Percentiles rank a stretch among this genome's conserved stretches.
Evolutionary conservation across 176 grass and related monocot species (phyloP).

Genomic region (Elaeis guineensis): DNA sequence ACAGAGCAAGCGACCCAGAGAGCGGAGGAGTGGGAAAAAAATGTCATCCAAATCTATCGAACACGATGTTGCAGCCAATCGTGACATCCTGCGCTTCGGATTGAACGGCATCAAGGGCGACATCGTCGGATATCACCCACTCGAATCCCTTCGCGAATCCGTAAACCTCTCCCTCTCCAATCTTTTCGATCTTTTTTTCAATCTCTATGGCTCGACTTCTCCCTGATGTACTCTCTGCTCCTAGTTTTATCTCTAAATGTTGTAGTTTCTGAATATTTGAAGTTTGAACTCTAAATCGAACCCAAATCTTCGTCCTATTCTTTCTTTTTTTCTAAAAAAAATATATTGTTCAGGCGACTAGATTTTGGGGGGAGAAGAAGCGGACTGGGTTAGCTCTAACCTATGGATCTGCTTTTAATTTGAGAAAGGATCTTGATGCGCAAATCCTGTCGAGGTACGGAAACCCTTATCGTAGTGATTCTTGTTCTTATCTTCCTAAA

Average conservation of each 20-base stretch:
- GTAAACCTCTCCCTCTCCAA: slow-evolving; percentile 6
- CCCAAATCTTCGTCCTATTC: slow-evolving; percentile 19
- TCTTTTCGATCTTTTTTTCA: not conserved
- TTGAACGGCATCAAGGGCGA: slow-evolving; percentile 30
- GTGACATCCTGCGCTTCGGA: slow-evolving; percentile 26
- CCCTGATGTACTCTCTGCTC: not conserved
- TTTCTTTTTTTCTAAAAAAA: not conserved
- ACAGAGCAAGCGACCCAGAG: not conserved
- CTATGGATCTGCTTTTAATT: slow-evolving; percentile 42
- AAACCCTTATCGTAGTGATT: too few species aligned
- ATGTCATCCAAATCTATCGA: slow-evolving; percentile 28
- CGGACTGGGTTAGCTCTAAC: slow-evolving; percentile 25
- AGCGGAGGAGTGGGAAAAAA: slow-evolving; percentile 1
- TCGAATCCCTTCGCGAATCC: slow-evolving; percentile 26
- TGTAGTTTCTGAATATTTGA: not conserved
- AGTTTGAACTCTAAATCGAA: not conserved
- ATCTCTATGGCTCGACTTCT: not conserved
- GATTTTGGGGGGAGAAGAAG: slow-evolving; percentile 39
- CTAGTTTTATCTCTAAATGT: not conserved
- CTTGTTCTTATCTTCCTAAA: too few species aligned
- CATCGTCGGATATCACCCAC: slow-evolving; percentile 28
- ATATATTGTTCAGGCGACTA: slow-evolving; percentile 10
- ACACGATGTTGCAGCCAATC: slow-evolving; percentile 19
- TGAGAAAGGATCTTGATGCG: slow-evolving; percentile 37
- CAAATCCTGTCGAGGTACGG: slow-evolving; percentile 35